Evolutionary conservation across 2,329 filamentous ascomycete species (phyloP).

Genomic region (Dactylellina drechsleri): DNA sequence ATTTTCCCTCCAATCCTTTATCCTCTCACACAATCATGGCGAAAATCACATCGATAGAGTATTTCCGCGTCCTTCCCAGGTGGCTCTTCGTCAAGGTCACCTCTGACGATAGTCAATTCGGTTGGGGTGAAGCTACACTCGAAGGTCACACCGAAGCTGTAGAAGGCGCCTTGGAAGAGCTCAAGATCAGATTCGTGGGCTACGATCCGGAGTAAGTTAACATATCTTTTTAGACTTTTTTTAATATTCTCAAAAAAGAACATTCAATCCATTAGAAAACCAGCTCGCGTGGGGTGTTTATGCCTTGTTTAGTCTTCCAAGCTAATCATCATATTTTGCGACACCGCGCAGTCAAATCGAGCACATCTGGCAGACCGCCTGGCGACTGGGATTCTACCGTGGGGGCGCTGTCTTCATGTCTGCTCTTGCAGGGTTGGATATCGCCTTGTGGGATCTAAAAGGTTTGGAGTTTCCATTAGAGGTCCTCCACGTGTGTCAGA

Average conservation of each 20-base stretch:
- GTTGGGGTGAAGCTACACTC: conserved; percentile 72
- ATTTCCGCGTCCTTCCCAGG: conserved; percentile 71
- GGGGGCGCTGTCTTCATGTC: conserved; percentile 84
- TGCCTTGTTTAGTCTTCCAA: conserved; percentile 6
- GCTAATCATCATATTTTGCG: conserved; percentile 8
- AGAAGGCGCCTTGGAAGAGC: conserved; percentile 70
- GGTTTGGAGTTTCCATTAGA: conserved; percentile 60
- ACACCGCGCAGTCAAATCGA: conserved; percentile 73
- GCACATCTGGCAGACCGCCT: conserved; percentile 80
- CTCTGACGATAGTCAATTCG: conserved; percentile 67
- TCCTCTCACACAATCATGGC: conserved; percentile 63
- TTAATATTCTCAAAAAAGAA: not conserved
- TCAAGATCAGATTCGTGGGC: conserved; percentile 67
- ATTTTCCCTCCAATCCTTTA: conserved; percentile 4
- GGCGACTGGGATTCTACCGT: conserved; percentile 77
- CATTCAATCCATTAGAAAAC: not conserved
- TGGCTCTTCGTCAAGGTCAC: conserved; percentile 73
- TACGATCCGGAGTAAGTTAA: conserved; percentile 69
- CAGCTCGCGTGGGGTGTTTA: conserved; percentile 19
- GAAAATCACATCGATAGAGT: conserved; percentile 70
- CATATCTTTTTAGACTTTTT: not conserved
- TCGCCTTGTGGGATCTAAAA: conserved; percentile 83
- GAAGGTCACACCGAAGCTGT: conserved; percentile 72
- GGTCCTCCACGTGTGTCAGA: conserved; percentile 29
- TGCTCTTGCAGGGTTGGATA: conserved; percentile 79